Conservation (phyloP, 768 basidiomycete genomes). For the Nidularia pulvinata region DNA sequence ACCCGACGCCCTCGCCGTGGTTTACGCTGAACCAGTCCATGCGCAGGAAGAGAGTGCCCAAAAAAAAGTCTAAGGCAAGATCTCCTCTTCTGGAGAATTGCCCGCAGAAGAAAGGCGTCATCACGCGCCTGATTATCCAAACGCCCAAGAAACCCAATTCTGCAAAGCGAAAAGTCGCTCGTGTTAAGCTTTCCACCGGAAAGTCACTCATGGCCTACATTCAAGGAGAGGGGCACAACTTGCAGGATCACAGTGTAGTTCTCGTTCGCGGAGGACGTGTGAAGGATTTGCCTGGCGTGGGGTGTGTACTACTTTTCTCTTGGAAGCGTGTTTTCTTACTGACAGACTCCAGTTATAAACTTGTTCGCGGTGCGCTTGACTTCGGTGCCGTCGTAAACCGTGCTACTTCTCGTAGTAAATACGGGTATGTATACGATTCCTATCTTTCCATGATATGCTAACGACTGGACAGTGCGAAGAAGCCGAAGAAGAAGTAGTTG, state of each 20-base stretch:
- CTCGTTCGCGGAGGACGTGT: slow-evolving; percentile 93
- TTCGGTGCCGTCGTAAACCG: slow-evolving; percentile 89
- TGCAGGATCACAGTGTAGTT: slow-evolving; percentile 98
- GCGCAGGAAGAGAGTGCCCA: slow-evolving; percentile 64
- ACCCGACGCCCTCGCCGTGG: slow-evolving; percentile 52
- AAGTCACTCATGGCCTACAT: slow-evolving; percentile 93
- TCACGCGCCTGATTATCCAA: slow-evolving; percentile 74
- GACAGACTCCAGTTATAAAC: slow-evolving; percentile 72
- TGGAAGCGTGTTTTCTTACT: background rate
- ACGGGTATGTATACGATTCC: slow-evolving; percentile 59
- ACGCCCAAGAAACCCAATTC: slow-evolving; percentile 99
- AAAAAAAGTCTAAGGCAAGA: slow-evolving; percentile 49
- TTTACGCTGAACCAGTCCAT: slow-evolving; percentile 90
- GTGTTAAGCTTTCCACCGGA: slow-evolving; percentile 90
- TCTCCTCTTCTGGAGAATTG: slow-evolving; percentile 81
- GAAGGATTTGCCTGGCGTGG: slow-evolving; percentile 97
- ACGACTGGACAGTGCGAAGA: slow-evolving; percentile 61
- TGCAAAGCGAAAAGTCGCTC: slow-evolving; percentile 95
- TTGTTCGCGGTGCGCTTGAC: slow-evolving; percentile 92
- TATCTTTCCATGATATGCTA: slow-evolving; percentile 2
- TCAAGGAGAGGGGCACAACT: slow-evolving; percentile 95
- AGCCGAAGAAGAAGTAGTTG: slow-evolving; percentile 71
- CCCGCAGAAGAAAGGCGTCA: slow-evolving; percentile 93
- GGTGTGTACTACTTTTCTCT: slow-evolving; percentile 48
- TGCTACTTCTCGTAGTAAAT: slow-evolving; percentile 82